Conservation (phyloP, 306 rosid species). For the Prinsepia uniflora region DNA sequence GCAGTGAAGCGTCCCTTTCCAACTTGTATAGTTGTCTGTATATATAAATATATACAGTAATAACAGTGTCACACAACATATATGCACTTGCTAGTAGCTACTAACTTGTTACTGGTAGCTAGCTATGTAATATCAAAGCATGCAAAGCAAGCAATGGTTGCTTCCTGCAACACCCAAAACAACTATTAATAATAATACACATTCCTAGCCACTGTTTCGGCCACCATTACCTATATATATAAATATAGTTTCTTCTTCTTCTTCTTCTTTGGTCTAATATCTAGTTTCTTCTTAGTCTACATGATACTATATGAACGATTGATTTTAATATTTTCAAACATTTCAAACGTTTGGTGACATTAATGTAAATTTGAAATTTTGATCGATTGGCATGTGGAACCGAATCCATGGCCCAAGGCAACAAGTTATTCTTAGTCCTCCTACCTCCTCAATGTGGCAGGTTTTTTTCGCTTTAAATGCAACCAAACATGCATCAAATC, state of each 20-base stretch:
- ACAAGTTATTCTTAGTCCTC: conserved; percentile 1
- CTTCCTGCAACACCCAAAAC: conserved; percentile 6
- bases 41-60: no score
- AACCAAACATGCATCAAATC: conserved; percentile 20
- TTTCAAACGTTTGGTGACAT: background rate
- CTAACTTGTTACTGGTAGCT: no score
- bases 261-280: no score
- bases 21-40: background rate
- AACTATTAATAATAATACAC: no score
- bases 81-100: no score
- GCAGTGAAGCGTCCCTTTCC: conserved; percentile 14
- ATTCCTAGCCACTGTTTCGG: background rate
- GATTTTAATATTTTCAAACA: no score
- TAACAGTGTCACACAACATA: no score
- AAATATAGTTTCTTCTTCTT: no score
- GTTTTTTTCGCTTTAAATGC: conserved; percentile 12
- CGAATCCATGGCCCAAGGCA: conserved; percentile 4
- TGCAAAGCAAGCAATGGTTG: conserved; percentile 11
- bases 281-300: no score
- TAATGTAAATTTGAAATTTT: background rate
- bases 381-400: background rate
- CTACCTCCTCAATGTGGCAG: background rate
- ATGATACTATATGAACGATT: no score
- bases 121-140: background rate
- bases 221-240: background rate